Evolutionary conservation across 345 rosid genomes (phyloP).

Genomic region (Eucalyptus cloeziana): DNA sequence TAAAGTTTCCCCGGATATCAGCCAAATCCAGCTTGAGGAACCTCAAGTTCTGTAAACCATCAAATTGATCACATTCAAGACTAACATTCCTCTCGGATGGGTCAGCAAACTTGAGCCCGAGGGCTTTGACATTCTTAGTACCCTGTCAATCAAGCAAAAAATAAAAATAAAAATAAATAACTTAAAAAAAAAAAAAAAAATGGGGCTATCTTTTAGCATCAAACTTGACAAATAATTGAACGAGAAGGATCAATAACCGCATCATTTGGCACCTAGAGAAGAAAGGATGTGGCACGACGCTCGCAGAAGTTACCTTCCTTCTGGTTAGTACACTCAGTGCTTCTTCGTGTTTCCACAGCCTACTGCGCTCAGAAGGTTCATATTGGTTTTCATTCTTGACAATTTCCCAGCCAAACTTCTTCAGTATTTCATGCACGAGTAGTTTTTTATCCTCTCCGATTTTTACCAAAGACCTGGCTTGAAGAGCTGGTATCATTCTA

Average conservation of each 20-base stretch:
- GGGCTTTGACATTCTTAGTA: rapidly evolving
- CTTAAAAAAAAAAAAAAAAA: too few species aligned
- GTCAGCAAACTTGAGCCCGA: rapidly evolving
- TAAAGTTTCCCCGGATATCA: rapidly evolving
- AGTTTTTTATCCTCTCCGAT: not conserved
- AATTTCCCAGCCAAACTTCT: not conserved
- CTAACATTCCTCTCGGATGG: rapidly evolving
- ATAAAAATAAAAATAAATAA: too few species aligned
- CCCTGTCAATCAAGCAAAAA: not conserved
- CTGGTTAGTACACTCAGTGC: not conserved
- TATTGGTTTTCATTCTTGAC: rapidly evolving
- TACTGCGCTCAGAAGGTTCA: rapidly evolving
- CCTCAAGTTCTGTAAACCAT: not conserved
- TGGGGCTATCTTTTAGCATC: rapidly evolving
- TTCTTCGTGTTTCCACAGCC: rapidly evolving
- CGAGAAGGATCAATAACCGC: rapidly evolving
- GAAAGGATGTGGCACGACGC: not conserved
- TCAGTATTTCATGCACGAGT: not conserved
- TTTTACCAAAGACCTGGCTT: rapidly evolving
- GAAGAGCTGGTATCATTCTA: rapidly evolving
- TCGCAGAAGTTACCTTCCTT: not conserved
- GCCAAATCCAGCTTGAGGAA: rapidly evolving
- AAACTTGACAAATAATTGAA: not conserved
- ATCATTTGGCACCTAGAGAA: not conserved
- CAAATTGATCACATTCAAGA: rapidly evolving